A percentile compares a stretch with the other conserved stretches of the same genome.
phyloP scores from a whole-genome alignment of 768 basidiomycete species.

The Tulasnella calospora region DNA sequence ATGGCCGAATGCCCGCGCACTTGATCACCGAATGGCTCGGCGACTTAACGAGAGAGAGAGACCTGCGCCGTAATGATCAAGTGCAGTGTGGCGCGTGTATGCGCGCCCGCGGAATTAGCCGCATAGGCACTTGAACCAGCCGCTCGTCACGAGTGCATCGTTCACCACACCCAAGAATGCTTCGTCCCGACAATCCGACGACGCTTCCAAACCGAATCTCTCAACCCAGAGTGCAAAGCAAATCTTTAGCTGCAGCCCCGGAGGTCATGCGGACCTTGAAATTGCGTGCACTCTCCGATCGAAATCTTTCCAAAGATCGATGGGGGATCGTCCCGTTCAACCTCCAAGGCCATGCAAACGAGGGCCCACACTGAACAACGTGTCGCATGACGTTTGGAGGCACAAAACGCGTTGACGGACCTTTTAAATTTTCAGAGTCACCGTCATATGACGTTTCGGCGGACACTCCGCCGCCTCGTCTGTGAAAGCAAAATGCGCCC shows the following conservation, averaged over 20 bases:
- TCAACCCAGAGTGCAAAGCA: neutral
- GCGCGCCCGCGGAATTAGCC: neutral
- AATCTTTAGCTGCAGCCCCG: neutral
- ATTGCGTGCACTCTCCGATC: neutral
- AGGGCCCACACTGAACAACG: neutral
- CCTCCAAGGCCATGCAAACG: neutral
- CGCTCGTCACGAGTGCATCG: neutral
- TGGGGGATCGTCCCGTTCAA: neutral
- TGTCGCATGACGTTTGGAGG: neutral
- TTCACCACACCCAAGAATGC: neutral
- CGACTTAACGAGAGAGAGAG: neutral
- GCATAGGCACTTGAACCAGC: neutral
- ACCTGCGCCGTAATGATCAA: neutral
- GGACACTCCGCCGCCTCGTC: neutral
- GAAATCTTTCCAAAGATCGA: neutral
- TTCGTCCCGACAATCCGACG: neutral
- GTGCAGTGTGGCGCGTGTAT: neutral
- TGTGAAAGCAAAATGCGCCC: neutral
- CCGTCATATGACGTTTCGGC: constrained; percentile 1
- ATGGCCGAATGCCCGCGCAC: neutral
- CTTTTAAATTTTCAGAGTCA: neutral
- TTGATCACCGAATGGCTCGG: neutral
- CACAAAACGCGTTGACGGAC: no score
- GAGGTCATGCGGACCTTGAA: neutral
- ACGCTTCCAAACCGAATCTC: neutral